Base-by-base conservation (phyloP, 768 basidiomycete species). In the Macrolepiota albuminosa region DNA sequence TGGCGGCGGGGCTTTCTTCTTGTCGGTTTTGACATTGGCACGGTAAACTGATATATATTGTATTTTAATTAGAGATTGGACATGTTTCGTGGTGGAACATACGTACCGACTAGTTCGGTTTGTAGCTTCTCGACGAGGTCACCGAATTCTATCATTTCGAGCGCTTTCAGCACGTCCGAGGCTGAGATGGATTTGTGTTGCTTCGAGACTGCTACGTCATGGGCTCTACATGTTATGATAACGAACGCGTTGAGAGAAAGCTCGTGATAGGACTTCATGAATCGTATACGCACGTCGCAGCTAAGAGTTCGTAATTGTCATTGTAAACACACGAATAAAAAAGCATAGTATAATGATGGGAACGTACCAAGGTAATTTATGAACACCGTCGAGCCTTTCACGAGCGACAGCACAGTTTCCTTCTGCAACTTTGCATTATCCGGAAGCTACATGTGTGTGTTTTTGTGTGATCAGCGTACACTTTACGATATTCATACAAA, bases 361-460 rank as follows among this genome's bases (percentile, higher is more conserved):
- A n/a, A n/a, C n/a, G n/a, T n/a, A n/a, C n/a, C n/a, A 8, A 98
- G 78, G 66, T 95, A 96, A 71, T 91, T 95, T 65, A 99, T 95
- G 71, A 98, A 98, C 54, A 98, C 89, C 0, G 95, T 95, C 4
- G 95, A 93, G 34, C 89, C 88, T 69, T 95, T 95, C 14, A 90
- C 80, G 10, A 97, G 78, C 13, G 93, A 91, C 1, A 90, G 71
- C 0, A 95, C 85, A 0, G 91, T 90, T 60, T 98, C 96, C 63
- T 95, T 96, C 66, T 94, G 91, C 58, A 97, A 72, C 69, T 96
- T 96, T 13, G 87, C 82, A 64, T 85, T 88, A 0, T 93, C 88
- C 6, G 93, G 92, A 3, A 29, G 29, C 29, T 29, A 29, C 29
- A 29, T 29, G 4, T 29, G 29, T 29, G 29, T 29, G 2, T 29